Evolutionary conservation across 805 yeast genomes (phyloP).

Genomic region (Zygotorulaspora chibaensis): DNA sequence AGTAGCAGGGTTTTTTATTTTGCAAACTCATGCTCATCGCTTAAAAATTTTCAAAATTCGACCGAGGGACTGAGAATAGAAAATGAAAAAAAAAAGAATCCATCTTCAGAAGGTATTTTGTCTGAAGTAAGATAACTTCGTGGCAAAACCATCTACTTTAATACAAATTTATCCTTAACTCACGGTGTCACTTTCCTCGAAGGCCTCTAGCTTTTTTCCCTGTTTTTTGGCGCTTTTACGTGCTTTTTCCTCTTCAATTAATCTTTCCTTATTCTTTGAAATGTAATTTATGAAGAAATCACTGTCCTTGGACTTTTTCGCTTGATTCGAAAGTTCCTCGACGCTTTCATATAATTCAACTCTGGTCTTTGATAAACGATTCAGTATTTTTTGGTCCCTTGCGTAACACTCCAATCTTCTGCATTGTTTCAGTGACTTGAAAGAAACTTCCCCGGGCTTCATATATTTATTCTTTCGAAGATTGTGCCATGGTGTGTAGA

Average conservation of each 20-base stretch:
- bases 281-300: conserved; percentile 22
- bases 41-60: conserved; percentile 17
- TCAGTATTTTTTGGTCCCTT: conserved; percentile 56
- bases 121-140: background rate
- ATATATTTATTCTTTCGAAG: conserved; percentile 61
- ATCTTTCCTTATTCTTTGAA: conserved; percentile 14
- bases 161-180: background rate
- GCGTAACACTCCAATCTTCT: conserved; percentile 49
- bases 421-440: conserved; percentile 54
- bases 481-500: conserved; percentile 72
- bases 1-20: background rate
- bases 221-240: conserved; percentile 21
- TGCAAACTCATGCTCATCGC: conserved; percentile 18
- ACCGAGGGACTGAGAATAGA: background rate
- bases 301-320: conserved; percentile 31
- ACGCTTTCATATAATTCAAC: conserved; percentile 42
- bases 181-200: conserved; percentile 4
- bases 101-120: background rate
- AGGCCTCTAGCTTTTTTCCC: conserved; percentile 12
- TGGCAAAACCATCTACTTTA: background rate
- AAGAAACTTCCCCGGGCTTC: conserved; percentile 78
- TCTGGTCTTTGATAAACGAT: conserved; percentile 61
- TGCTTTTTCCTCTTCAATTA: conserved; percentile 23
- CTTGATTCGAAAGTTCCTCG: conserved; percentile 27
- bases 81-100: conserved; percentile 1